Conservation (phyloP, 768 basidiomycete genomes). For the Russula compacta region DNA sequence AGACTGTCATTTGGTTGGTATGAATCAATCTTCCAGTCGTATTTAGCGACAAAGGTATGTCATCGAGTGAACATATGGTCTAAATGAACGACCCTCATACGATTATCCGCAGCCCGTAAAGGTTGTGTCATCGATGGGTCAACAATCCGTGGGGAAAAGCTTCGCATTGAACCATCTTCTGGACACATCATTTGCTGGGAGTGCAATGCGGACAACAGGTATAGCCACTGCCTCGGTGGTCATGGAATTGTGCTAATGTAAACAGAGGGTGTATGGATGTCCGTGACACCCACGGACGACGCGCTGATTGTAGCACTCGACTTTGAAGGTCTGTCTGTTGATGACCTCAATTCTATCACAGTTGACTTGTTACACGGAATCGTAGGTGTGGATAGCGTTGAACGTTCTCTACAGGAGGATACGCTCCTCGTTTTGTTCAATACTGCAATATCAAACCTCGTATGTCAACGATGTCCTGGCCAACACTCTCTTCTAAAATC, state of each 20-base stretch:
- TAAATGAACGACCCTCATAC: neutral
- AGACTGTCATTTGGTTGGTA: constrained; percentile 54
- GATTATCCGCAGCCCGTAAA: constrained; percentile 39
- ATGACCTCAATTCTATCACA: neutral
- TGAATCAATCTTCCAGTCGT: constrained; percentile 53
- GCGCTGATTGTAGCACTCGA: constrained; percentile 49
- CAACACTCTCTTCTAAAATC: constrained; percentile 26
- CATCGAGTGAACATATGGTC: neutral
- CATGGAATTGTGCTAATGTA: neutral
- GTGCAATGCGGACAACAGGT: constrained; percentile 55
- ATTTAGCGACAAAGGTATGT: constrained; percentile 45
- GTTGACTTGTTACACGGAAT: neutral
- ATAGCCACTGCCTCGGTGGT: constrained; percentile 33
- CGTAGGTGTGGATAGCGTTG: constrained; percentile 52
- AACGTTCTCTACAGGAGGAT: constrained; percentile 55
- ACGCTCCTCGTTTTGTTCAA: constrained; percentile 56
- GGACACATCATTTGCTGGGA: constrained; percentile 58
- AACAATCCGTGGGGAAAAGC: constrained; percentile 58
- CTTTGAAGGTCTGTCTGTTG: constrained; percentile 42
- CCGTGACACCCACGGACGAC: constrained; percentile 50
- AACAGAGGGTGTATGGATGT: constrained; percentile 59
- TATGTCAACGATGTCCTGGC: constrained; percentile 24
- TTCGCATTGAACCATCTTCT: constrained; percentile 51
- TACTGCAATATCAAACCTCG: constrained; percentile 55
- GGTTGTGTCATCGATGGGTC: constrained; percentile 62